Percentiles rank a stretch among this genome's conserved stretches.
Evolutionary conservation across 1,284 basidiomycete species (phyloP).

Genomic region (Ganoderma boninense): DNA sequence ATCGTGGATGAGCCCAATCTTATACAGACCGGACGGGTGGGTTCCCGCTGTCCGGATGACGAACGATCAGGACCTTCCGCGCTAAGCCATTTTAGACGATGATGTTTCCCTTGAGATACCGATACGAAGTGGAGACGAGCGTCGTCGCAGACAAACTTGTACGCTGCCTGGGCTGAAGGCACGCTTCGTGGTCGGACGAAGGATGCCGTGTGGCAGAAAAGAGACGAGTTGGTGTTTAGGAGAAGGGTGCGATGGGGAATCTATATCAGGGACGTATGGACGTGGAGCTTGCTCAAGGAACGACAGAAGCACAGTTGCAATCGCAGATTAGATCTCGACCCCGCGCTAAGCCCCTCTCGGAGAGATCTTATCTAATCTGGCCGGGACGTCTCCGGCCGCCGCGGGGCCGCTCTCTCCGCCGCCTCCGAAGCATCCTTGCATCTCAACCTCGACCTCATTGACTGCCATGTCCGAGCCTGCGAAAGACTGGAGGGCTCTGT

Average conservation of each 20-base stretch:
- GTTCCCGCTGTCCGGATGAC: not conserved
- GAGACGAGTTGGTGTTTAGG: not conserved
- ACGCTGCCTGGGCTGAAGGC: not conserved
- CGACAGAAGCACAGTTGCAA: not conserved
- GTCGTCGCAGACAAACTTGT: not conserved
- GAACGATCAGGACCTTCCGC: slow-evolving; percentile 16
- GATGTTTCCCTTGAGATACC: slow-evolving; percentile 12
- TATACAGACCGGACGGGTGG: not conserved
- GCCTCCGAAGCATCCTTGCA: not conserved
- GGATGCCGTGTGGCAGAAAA: not conserved
- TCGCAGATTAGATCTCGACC: slow-evolving; percentile 8
- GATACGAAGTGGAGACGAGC: not conserved
- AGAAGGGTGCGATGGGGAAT: not conserved
- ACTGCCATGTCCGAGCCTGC: not conserved
- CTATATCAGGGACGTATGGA: not conserved
- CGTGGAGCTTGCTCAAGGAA: not conserved
- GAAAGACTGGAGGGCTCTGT: slow-evolving; percentile 58
- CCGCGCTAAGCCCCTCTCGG: not conserved
- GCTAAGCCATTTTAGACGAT: slow-evolving; percentile 14
- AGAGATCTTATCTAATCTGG: slow-evolving; percentile 14
- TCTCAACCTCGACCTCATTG: not conserved
- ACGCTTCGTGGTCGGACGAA: not conserved
- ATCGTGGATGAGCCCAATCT: too few species aligned
- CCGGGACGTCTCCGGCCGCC: not conserved
- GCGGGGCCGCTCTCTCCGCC: not conserved